Evolutionary conservation across 164 flowering plant species (phyloP).

Genomic region (Chimonanthus praecox): DNA sequence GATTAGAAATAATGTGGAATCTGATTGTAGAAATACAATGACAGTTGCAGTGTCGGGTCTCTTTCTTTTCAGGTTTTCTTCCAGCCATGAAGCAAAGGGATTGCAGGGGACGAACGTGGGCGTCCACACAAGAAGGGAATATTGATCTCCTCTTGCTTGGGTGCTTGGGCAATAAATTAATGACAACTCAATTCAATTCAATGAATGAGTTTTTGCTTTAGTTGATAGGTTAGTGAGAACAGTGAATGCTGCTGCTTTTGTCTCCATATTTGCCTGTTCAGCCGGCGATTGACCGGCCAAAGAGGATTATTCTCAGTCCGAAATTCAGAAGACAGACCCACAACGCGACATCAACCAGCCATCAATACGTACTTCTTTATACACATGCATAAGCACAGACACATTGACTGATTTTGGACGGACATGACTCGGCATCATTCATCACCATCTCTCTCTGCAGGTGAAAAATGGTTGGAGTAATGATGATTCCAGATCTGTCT

Average conservation of each 20-base stretch:
- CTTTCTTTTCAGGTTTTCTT: constrained; percentile 45
- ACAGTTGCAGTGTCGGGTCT: neutral
- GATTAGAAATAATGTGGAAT: no score
- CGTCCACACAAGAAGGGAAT: constrained; percentile 3
- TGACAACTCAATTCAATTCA: neutral
- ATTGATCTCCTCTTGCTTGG: neutral
- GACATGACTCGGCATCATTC: constrained; percentile 1
- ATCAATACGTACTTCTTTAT: constrained; percentile 3
- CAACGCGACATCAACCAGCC: constrained; percentile 1
- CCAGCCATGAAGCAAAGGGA: constrained; percentile 60
- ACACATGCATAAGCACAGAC: constrained; percentile 11
- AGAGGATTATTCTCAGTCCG: neutral
- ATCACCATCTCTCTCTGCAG: neutral
- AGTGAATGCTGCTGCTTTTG: neutral
- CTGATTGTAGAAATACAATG: no score
- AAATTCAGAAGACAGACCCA: constrained; percentile 3
- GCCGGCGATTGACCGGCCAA: neutral
- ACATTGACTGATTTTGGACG: constrained; percentile 9
- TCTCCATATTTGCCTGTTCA: neutral
- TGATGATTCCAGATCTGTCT: neutral
- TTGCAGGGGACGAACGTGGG: constrained; percentile 25
- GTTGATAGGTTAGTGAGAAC: neutral
- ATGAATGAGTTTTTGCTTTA: neutral
- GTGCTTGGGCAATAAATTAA: neutral
- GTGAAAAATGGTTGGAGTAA: neutral